These are phyloP conservation scores for Butyriboletus loyo DNA, from an alignment of 768 basidiomycete genomes.

Conservation along the genomic window DNA sequence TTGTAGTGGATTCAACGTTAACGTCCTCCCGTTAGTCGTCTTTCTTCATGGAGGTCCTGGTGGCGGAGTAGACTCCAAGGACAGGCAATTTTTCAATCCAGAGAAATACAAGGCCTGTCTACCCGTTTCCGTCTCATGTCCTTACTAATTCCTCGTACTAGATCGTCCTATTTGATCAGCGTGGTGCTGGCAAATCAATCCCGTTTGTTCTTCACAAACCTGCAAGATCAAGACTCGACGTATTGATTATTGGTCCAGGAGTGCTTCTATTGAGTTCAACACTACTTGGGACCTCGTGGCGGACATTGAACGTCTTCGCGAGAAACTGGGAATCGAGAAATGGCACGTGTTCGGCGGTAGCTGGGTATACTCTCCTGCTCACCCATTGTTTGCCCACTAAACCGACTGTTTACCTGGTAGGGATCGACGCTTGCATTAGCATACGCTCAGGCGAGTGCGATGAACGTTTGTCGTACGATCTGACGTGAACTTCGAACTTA, in stretches of 20 bases:
- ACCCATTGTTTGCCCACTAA: background rate
- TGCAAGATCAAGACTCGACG: background rate
- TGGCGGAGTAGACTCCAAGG: slow-evolving; percentile 63
- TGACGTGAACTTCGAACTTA: slow-evolving; percentile 27
- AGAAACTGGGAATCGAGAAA: slow-evolving; percentile 71
- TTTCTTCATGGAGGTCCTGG: slow-evolving; percentile 87
- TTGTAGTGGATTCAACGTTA: background rate
- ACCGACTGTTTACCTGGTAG: slow-evolving; percentile 29
- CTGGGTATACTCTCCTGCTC: slow-evolving; percentile 58
- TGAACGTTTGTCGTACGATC: background rate
- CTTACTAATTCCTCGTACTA: slow-evolving; percentile 25
- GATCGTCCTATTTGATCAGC: slow-evolving; percentile 88
- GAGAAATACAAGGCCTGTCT: slow-evolving; percentile 69
- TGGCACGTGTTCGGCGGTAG: slow-evolving; percentile 97
- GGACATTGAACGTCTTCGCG: slow-evolving; percentile 81
- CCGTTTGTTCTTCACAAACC: slow-evolving; percentile 51
- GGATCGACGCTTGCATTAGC: slow-evolving; percentile 85
- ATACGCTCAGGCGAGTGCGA: slow-evolving; percentile 68
- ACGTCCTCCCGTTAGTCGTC: slow-evolving; percentile 47
- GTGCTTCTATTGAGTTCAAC: slow-evolving; percentile 77
- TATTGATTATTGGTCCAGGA: slow-evolving; percentile 39
- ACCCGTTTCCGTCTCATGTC: background rate
- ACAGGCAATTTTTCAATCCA: slow-evolving; percentile 82
- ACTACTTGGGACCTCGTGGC: slow-evolving; percentile 93
- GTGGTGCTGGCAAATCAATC: slow-evolving; percentile 83